Percentiles rank a stretch among this genome's conserved stretches.
phyloP scores from a whole-genome alignment of 495 filamentous ascomycete genomes.

The Sabuloglossum arenarium region DNA sequence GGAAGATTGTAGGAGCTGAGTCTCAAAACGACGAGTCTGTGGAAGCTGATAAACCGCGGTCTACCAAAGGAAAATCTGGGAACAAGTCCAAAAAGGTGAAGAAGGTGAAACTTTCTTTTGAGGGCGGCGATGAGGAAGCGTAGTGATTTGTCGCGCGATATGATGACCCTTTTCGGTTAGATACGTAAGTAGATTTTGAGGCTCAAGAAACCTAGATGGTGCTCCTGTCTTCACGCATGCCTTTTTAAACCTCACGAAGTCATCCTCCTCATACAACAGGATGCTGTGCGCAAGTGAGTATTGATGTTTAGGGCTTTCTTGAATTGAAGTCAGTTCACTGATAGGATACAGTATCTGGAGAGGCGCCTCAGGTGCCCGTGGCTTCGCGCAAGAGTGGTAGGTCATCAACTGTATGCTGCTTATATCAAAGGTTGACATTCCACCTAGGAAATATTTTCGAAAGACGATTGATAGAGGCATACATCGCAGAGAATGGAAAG shows the following conservation, averaged over 20 bases:
- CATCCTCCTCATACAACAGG: background rate
- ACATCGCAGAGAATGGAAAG: slow-evolving; percentile 82
- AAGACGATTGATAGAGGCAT: slow-evolving; percentile 83
- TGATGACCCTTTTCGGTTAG: background rate
- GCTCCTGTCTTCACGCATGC: background rate
- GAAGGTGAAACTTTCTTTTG: slow-evolving; percentile 8
- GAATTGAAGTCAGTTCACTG: slow-evolving; percentile 4
- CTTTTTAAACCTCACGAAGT: background rate
- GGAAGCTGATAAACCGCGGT: background rate
- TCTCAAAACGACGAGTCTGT: background rate
- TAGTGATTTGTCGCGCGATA: background rate
- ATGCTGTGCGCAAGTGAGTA: slow-evolving; percentile 64
- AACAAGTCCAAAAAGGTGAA: slow-evolving; percentile 5
- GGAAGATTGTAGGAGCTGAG: slow-evolving; percentile 2
- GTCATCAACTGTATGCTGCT: slow-evolving; percentile 13
- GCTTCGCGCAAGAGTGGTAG: slow-evolving; percentile 83
- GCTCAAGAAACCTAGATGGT: background rate
- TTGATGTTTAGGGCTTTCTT: slow-evolving; percentile 7
- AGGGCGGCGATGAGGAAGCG: background rate
- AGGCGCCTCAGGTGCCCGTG: slow-evolving; percentile 87
- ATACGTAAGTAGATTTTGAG: background rate
- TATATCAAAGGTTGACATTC: background rate
- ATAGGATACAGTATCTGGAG: slow-evolving; percentile 60
- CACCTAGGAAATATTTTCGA: slow-evolving; percentile 67
- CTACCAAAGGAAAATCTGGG: background rate